A percentile compares a stretch with the other conserved stretches of the same genome.
These are phyloP conservation scores for Mallotus japonicus DNA, from an alignment of 441 rosid species.

Conservation along the genomic window DNA sequence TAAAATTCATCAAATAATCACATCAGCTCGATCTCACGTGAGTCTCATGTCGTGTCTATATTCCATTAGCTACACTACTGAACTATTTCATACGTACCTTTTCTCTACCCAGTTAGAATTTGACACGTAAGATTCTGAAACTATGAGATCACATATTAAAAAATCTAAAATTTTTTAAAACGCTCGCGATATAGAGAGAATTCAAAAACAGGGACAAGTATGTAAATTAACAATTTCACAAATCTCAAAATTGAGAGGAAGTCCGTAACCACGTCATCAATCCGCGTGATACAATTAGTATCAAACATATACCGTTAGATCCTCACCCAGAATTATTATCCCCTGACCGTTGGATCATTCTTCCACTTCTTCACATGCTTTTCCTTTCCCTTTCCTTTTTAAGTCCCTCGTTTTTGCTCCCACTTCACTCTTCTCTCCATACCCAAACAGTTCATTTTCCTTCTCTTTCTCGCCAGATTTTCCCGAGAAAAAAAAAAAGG, in stretches of 20 bases:
- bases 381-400: conserved; percentile 31
- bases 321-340: neutral
- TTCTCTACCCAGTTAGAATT: neutral
- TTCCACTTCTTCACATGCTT: neutral
- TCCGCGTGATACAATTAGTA: conserved; percentile 20
- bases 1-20: conserved; percentile 7
- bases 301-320: conserved; percentile 48
- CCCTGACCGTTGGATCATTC: conserved; percentile 37
- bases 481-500: neutral
- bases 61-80: neutral
- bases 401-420: conserved; percentile 23
- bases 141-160: neutral
- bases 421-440: conserved; percentile 9
- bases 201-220: conserved; percentile 19
- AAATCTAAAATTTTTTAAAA: conserved; percentile 5
- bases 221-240: neutral
- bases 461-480: neutral
- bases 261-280: conserved; percentile 38
- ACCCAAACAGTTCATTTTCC: conserved; percentile 18
- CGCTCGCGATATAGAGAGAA: neutral
- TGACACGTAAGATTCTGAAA: too few relatives aligned
- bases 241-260: neutral
- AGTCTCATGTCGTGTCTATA: neutral
- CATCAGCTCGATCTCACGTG: conserved; percentile 15
- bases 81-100: neutral